These are phyloP conservation scores for Abrus pulchellus DNA, from an alignment of 306 rosid genomes.

Conservation along the genomic window DNA sequence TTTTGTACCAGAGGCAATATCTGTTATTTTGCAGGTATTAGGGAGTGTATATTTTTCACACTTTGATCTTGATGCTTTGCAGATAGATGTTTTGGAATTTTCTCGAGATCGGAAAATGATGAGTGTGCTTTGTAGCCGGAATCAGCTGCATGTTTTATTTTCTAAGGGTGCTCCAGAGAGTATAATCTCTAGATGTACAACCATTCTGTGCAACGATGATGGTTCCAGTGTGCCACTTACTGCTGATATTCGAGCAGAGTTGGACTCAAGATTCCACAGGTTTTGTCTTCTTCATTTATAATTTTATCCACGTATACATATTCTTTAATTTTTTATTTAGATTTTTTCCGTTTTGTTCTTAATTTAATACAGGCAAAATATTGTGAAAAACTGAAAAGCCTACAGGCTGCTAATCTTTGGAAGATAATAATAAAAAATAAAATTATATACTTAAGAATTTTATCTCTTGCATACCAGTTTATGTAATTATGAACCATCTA, in stretches of 20 bases:
- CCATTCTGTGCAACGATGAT: slow-evolving; percentile 79
- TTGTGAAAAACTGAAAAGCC: slow-evolving; percentile 27
- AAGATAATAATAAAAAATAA: not conserved
- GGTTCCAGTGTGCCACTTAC: slow-evolving; percentile 83
- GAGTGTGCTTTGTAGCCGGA: slow-evolving; percentile 94
- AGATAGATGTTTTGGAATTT: slow-evolving; percentile 84
- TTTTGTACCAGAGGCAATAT: not conserved
- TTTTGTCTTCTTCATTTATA: slow-evolving; percentile 47
- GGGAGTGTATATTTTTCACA: slow-evolving; percentile 39
- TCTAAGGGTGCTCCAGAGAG: slow-evolving; percentile 99
- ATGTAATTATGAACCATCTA: too few species aligned
- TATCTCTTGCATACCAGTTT: not conserved
- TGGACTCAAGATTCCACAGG: slow-evolving; percentile 84
- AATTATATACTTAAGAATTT: not conserved
- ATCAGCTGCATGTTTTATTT: slow-evolving; percentile 78
- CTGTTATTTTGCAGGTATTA: slow-evolving; percentile 26
- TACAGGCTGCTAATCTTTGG: not conserved
- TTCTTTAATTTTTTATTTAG: slow-evolving; percentile 4
- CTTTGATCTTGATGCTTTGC: slow-evolving; percentile 59
- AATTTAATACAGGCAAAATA: slow-evolving; percentile 35
- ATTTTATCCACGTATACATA: not conserved
- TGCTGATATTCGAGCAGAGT: slow-evolving; percentile 72
- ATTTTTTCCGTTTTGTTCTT: slow-evolving; percentile 35
- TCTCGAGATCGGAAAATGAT: slow-evolving; percentile 98
- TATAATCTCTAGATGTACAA: slow-evolving; percentile 82